phyloP scores from a whole-genome alignment of 83 land plant genomes.

The Diphasiastrum complanatum region DNA sequence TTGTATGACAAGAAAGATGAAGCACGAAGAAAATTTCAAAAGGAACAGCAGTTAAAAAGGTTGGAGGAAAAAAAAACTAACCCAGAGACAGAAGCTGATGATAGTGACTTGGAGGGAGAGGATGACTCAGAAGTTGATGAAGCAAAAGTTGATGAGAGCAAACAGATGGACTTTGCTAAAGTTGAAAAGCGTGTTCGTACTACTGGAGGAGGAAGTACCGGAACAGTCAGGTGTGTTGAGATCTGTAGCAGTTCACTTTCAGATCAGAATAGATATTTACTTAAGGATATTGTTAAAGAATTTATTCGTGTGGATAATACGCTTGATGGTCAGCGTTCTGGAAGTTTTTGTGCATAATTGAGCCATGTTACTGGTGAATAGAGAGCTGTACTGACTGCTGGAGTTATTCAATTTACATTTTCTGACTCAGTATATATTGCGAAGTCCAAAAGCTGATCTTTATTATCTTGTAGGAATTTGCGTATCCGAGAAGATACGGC shows the following conservation, averaged over 20 bases:
- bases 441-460: too few relatives aligned
- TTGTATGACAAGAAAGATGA: slow-evolving; percentile 75
- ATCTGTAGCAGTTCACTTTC: not conserved
- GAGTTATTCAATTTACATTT: too few relatives aligned
- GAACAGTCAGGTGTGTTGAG: slow-evolving; percentile 74
- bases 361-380: too few relatives aligned
- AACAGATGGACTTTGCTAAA: slow-evolving; percentile 97
- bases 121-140: slow-evolving; percentile 76
- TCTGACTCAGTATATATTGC: too few relatives aligned
- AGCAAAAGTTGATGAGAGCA: slow-evolving; percentile 96
- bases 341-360: not conserved
- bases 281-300: not conserved
- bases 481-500: slow-evolving; percentile 97
- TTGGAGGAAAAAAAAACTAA: slow-evolving; percentile 60
- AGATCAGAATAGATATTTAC: not conserved
- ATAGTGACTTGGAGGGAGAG: slow-evolving; percentile 47
- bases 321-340: too few relatives aligned
- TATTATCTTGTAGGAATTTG: slow-evolving; percentile 67
- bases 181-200: slow-evolving; percentile 98
- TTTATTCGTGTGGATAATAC: too few relatives aligned
- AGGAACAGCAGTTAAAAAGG: slow-evolving; percentile 77
- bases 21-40: slow-evolving; percentile 65
- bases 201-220: slow-evolving; percentile 97
- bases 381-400: too few relatives aligned
- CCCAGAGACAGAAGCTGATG: slow-evolving; percentile 28